Base-by-base conservation (phyloP, 176 grass and related monocot genomes). In the Zoysia japonica region DNA sequence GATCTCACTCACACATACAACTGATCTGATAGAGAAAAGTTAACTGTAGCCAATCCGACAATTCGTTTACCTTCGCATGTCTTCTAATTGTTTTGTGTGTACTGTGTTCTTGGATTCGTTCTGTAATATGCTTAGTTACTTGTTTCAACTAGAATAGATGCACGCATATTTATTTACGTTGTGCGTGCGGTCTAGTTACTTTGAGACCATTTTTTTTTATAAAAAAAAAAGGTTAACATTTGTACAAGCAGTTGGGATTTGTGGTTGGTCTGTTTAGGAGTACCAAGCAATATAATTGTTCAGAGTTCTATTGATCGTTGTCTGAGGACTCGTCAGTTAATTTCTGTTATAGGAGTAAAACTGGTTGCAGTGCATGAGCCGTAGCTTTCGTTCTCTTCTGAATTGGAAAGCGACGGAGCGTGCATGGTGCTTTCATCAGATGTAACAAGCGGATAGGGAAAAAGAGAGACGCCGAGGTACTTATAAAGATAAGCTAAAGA, bases 131-230 rank as follows among this genome's bases (percentile, higher is more conserved):
- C 10, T 13, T 63, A 15, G 4, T 39, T 64, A 47, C 17, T 52
- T 68, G 47, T 47, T 37, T 2, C 7, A 68, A 55, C 62, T 75
- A 61, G 11, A 63, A 37, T 75, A 62, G 8, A 63, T 41, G 61
- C 28, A 11, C 46, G 56, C 87, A 55, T 36, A 50, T 57, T 42
- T 84, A 80, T 80, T 84, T 88, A 63, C 45, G 12, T 75, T 88
- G 71, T 76, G 87, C 47, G 70, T 65, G 64, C 55, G 75, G 47
- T 45, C 63, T 79, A 52, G n/a, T 87, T 46, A 28, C 28, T 28
- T 28, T 64, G n/a, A 39, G 12, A 2, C n/a, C 20, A 35, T 5
- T 9, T 53, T 53, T 51, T n/a, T 14, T 47, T 11, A 20, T 28
- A 28, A 28, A 28, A 28, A 28, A 28, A 28, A 28, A 28, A 28